Conservation (phyloP, 306 rosid genomes). For the Cicer arietinum region DNA sequence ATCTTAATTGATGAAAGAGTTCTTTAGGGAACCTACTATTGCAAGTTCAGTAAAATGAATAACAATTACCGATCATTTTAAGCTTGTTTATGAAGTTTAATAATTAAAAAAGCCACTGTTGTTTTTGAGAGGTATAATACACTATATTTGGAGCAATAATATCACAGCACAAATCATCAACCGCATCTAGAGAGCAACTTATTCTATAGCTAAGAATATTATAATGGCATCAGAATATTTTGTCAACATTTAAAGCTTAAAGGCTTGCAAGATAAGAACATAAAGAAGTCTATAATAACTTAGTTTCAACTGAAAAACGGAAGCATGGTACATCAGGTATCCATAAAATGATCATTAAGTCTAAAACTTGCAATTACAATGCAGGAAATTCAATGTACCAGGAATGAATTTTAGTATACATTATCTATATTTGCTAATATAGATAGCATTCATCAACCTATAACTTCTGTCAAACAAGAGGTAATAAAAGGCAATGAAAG, state of each 20-base stretch:
- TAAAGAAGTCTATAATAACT: not conserved
- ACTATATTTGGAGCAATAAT: not conserved
- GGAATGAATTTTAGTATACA: constrained; percentile 52
- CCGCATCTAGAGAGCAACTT: not conserved
- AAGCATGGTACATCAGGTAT: constrained; percentile 28
- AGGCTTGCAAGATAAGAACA: not conserved
- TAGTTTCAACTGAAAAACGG: constrained; percentile 25
- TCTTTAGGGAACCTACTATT: not conserved
- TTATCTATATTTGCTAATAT: constrained; percentile 41
- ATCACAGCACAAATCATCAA: not conserved
- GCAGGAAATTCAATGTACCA: constrained; percentile 46
- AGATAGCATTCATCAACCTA: constrained; percentile 38
- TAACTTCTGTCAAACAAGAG: constrained; percentile 31
- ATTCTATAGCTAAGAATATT: not conserved
- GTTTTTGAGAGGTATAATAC: not conserved
- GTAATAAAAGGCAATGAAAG: constrained; percentile 21
- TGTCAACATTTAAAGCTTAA: not conserved
- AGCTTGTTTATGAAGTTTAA: not conserved
- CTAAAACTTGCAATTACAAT: constrained; percentile 43
- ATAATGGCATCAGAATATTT: not conserved
- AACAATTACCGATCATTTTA: not conserved
- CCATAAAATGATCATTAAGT: constrained; percentile 35
- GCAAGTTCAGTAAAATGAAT: constrained; percentile 5
- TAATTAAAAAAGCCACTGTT: not conserved
- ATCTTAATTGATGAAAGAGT: not conserved